Evolutionary conservation across 2,329 filamentous ascomycete species (phyloP).

Genomic region (Fusarium subglutinans): DNA sequence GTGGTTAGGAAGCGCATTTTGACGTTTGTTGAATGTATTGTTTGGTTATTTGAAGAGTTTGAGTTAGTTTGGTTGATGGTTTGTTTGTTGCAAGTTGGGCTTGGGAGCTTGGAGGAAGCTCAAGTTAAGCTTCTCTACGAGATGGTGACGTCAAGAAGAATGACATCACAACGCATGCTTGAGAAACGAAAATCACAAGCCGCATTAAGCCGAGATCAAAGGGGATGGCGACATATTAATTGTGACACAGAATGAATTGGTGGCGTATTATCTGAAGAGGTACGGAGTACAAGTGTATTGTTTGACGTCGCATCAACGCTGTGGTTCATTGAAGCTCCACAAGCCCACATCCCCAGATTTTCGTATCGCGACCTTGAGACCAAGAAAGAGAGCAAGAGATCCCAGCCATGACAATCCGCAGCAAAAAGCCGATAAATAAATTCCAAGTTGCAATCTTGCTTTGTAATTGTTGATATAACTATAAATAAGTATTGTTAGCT

Average conservation of each 20-base stretch:
- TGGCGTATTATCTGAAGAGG: background rate
- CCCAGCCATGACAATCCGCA: background rate
- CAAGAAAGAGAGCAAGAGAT: no score
- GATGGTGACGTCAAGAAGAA: conserved; percentile 36
- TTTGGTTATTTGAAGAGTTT: background rate
- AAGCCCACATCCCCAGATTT: background rate
- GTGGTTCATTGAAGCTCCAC: background rate
- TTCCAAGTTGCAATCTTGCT: rapidly evolving
- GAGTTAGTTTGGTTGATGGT: background rate
- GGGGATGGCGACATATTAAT: background rate
- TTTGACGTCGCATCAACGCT: background rate
- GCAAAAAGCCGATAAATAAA: no score
- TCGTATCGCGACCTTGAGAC: background rate
- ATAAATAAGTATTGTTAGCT: no score
- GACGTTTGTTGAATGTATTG: rapidly evolving
- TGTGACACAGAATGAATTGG: background rate
- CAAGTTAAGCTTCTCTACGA: conserved; percentile 5
- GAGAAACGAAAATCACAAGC: background rate
- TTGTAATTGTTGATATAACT: no score
- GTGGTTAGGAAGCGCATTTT: conserved; percentile 26
- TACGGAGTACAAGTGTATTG: background rate
- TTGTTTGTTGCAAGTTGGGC: background rate
- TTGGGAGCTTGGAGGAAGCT: background rate
- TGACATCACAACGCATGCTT: conserved; percentile 30
- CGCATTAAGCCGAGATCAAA: conserved; percentile 1